Percentiles rank a stretch among this genome's conserved stretches.
Conservation (phyloP, 164 flowering plant species). For the Berberis thunbergii region DNA sequence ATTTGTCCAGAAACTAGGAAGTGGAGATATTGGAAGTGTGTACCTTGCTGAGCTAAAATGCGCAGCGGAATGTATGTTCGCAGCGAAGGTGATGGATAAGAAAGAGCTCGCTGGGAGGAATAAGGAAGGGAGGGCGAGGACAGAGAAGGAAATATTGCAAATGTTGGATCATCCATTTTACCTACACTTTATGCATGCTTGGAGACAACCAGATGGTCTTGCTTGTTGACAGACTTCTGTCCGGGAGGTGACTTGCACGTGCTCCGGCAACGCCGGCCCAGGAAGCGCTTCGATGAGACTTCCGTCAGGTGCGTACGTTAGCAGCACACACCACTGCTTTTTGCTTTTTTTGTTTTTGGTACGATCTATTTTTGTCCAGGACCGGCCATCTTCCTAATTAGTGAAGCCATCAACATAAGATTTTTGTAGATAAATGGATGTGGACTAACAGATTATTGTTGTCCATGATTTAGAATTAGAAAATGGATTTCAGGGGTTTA, state of each 20-base stretch:
- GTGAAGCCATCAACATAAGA: no score
- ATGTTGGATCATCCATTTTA: slow-evolving; percentile 67
- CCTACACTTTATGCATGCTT: slow-evolving; percentile 58
- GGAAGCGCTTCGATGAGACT: slow-evolving; percentile 44
- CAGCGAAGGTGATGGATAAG: slow-evolving; percentile 75
- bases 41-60: slow-evolving; percentile 51
- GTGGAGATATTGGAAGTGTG: slow-evolving; percentile 82
- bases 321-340: background rate
- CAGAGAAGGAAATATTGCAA: slow-evolving; percentile 56
- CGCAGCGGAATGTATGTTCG: slow-evolving; percentile 31
- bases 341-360: no score
- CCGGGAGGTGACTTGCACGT: slow-evolving; percentile 83
- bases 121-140: slow-evolving; percentile 52
- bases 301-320: slow-evolving; percentile 48
- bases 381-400: no score
- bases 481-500: no score
- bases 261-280: slow-evolving; percentile 60
- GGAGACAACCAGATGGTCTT: slow-evolving; percentile 45
- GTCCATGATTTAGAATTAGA: no score
- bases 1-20: slow-evolving; percentile 55
- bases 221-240: slow-evolving; percentile 71
- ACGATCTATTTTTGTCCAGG: no score
- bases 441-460: no score
- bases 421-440: no score
- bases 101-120: slow-evolving; percentile 45